Conservation (phyloP, 805 yeast species). For the Kuraishia cidri region DNA sequence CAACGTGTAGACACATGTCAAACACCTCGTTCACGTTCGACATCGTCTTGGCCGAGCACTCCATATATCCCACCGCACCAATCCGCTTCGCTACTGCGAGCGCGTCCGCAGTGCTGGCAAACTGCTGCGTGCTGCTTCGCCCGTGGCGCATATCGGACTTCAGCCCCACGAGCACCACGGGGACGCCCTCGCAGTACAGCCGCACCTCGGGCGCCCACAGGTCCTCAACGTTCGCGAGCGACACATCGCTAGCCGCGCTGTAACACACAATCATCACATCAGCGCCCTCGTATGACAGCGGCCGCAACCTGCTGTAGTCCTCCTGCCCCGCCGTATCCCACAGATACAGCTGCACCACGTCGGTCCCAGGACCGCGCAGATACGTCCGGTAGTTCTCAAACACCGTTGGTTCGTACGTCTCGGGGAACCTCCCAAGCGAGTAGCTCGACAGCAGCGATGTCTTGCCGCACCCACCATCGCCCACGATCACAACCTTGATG, state of each 20-base stretch:
- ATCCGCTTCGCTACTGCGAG: constrained; percentile 44
- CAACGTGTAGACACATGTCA: constrained; percentile 38
- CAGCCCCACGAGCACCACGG: constrained; percentile 75
- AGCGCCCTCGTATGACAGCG: constrained; percentile 72
- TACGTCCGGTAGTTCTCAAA: constrained; percentile 70
- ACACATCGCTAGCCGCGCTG: constrained; percentile 50
- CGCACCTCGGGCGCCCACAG: constrained; percentile 84
- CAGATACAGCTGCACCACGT: constrained; percentile 57
- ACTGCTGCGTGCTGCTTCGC: constrained; percentile 5
- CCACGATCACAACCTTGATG: constrained; percentile 56
- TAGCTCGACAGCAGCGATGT: constrained; percentile 57
- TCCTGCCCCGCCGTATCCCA: constrained; percentile 95
- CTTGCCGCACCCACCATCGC: constrained; percentile 91
- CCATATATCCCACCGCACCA: constrained; percentile 65
- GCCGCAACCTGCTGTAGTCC: constrained; percentile 74
- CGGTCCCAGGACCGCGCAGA: constrained; percentile 35
- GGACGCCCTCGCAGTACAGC: constrained; percentile 76
- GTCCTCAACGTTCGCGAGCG: constrained; percentile 67
- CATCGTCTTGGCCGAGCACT: constrained; percentile 72
- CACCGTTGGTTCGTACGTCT: constrained; percentile 70
- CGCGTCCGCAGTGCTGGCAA: constrained; percentile 36
- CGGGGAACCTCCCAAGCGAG: constrained; percentile 63
- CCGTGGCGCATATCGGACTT: constrained; percentile 49
- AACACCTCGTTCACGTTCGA: constrained; percentile 63
- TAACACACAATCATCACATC: constrained; percentile 72